A percentile compares a stretch with the other conserved stretches of the same genome.
phyloP scores from a whole-genome alignment of 208 protist genomes.

The Trypanosoma boissoni region DNA sequence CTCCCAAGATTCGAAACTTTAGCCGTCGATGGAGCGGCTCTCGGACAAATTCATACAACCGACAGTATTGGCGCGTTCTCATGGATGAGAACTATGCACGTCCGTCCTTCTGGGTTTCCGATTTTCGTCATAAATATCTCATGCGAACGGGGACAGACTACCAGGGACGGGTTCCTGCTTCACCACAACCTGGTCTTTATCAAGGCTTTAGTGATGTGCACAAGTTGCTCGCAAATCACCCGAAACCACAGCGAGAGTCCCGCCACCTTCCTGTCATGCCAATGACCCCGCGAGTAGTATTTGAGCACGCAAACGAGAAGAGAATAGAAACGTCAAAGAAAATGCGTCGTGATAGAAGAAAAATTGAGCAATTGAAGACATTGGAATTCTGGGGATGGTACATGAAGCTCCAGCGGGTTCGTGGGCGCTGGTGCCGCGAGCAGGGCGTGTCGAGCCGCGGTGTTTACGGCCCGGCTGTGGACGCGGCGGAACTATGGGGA shows the following conservation, averaged over 20 bases:
- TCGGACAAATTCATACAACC: conserved; percentile 79
- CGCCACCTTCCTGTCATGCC: conserved; percentile 88
- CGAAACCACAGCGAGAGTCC: conserved; percentile 87
- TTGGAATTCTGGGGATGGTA: conserved; percentile 91
- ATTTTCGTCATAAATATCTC: conserved; percentile 88
- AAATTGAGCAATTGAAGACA: conserved; percentile 67
- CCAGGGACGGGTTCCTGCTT: conserved; percentile 78
- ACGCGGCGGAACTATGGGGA: conserved; percentile 90
- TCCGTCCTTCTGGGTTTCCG: conserved; percentile 91
- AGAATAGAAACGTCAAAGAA: conserved; percentile 77
- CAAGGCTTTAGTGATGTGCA: conserved; percentile 87
- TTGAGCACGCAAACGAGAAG: conserved; percentile 85
- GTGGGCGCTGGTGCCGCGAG: conserved; percentile 87
- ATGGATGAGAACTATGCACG: conserved; percentile 79
- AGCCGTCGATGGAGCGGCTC: conserved; percentile 72
- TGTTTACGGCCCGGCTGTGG: conserved; percentile 87
- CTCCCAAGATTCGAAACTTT: conserved; percentile 66
- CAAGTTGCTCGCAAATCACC: conserved; percentile 83
- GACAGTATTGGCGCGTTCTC: conserved; percentile 79
- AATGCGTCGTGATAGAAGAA: conserved; percentile 68
- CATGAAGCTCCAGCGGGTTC: conserved; percentile 90
- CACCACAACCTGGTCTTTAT: conserved; percentile 83
- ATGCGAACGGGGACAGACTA: conserved; percentile 82
- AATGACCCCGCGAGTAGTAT: conserved; percentile 89
- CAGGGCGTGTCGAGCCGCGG: conserved; percentile 86